Base-by-base conservation (phyloP, 192 early-diverging fungal genomes). In the Coemansia sp. region DNA sequence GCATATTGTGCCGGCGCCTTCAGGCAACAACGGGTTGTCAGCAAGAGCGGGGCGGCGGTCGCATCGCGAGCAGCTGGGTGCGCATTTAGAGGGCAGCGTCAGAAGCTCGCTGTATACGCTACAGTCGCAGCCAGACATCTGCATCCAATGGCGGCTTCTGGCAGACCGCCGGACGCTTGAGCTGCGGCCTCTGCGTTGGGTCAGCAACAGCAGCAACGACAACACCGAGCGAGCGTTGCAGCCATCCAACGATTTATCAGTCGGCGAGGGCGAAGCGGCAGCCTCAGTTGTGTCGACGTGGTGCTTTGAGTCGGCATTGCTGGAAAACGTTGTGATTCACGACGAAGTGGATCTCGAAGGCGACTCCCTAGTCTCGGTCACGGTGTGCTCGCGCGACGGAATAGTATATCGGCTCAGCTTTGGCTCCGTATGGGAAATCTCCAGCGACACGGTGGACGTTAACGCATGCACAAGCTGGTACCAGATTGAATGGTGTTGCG, bases 121-220 rank as follows among this genome's bases (percentile, higher is more conserved):
- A 28, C 45, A 26, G 20, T 67, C 67, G 39, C 64, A 63, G 40
- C 68, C 75, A 6, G 68, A 71, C 20, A 59, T 63, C 3, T 71
- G 75, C 56, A 57, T 78, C 5, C 64, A 67, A 36, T 78, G 75
- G 75, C 68, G 75, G 19, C 43, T 78, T 12, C 56, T 78, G 21
- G 52, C 49, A 0, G 75, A 78, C 41, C 55, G 60, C 46, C 39
- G 39, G 21, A 58, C 63, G 21, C 34, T 78, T 22, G 75, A 78
- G 53, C 52, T 78, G 11, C 67, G 75, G 3, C 58, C 75, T 6
- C 22, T 78, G 40, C 63, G 58, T 43, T 78, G 75, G 75, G 45
- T 78, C 8, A 40, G 28, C 8, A 32, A 28, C 3, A 23, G n/a
- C 14, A 44, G 26, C 8, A 40, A 23, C 8, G 28, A 28, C 3